Evolutionary conservation across 441 rosid genomes (phyloP), one percentile per base, ranked within the genome.

Genomic region (Bruguiera hainesii): DNA sequence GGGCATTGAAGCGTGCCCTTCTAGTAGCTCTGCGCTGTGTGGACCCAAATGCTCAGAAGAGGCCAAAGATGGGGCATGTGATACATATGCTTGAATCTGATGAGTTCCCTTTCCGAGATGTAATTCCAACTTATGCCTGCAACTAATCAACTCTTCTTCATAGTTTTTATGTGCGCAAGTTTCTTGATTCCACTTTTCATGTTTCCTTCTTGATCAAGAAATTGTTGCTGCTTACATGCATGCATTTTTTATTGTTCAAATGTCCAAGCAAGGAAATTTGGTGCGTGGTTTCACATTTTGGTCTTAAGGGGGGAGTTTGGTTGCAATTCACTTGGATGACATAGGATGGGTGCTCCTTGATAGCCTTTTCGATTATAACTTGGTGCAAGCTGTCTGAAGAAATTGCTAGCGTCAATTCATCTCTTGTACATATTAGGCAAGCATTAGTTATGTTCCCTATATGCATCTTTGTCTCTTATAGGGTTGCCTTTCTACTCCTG

Each of bases 11-110:
- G 71, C 84, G 93, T 67, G 83, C 86, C 26, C 90, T 93, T 68
- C 77, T 93, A 73, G 96, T 93, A 33, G 97, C 98, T 60, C 75
- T 93, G 29, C 87, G 95, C 52, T 93, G 98, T 62, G 96, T 93
- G 39, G 98, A 93, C 71, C 95, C 96, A 28, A 88, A 84, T 78
- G 86, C 95, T 69, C 89, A 88, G 68, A 93, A 91, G 77, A 76
- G 98, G 70, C 98, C 95, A 1, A 93, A 89, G 76, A 89, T 91
- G 97, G 96, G 97, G 51, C 96, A 93, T 77, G 83, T 93, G 21
- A 84, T 93, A 71, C 97, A 93, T 76, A 88, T 91, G 97, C 96
- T 93, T 28, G 97, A 93, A 79, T 89, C 95, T 35, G 97, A 93
- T 30, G 96, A 89, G 65, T 83, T 84, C 10, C 86, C 85, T 1